phyloP scores from a whole-genome alignment of 805 yeast genomes.

The Lachancea kluyveri region DNA sequence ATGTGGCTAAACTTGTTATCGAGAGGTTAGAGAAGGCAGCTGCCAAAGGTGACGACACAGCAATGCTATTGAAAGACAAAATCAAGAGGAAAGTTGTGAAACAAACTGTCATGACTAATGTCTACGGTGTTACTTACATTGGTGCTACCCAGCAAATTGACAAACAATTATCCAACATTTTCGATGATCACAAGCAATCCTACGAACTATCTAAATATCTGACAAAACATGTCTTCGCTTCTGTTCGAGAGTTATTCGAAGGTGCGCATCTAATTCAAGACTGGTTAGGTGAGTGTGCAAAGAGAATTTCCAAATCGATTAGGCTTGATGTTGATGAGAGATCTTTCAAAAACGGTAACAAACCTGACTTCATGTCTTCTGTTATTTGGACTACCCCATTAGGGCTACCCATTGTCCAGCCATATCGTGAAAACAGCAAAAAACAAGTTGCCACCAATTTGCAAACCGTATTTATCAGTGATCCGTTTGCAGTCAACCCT shows the following conservation, averaged over 20 bases:
- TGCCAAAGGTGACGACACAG: slow-evolving; percentile 46
- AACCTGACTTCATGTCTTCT: slow-evolving; percentile 67
- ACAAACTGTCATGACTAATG: slow-evolving; percentile 98
- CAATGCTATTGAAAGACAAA: slow-evolving; percentile 46
- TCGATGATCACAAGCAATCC: slow-evolving; percentile 41
- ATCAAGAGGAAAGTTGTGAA: slow-evolving; percentile 85
- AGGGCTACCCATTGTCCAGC: slow-evolving; percentile 95
- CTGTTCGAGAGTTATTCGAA: slow-evolving; percentile 77
- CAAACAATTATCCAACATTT: slow-evolving; percentile 61
- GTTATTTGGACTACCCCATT: slow-evolving; percentile 98
- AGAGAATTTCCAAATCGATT: slow-evolving; percentile 69
- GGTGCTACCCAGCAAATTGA: slow-evolving; percentile 90
- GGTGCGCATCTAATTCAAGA: slow-evolving; percentile 96
- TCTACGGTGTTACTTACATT: slow-evolving; percentile 90
- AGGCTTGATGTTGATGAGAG: slow-evolving; percentile 55
- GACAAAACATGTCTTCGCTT: slow-evolving; percentile 70
- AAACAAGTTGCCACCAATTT: slow-evolving; percentile 72
- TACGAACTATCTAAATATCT: slow-evolving; percentile 55
- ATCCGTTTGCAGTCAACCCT: slow-evolving; percentile 77
- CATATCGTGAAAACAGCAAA: slow-evolving; percentile 68
- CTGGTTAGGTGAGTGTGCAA: slow-evolving; percentile 89
- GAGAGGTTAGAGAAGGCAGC: slow-evolving; percentile 49
- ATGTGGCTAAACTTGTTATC: slow-evolving; percentile 61
- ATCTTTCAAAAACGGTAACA: slow-evolving; percentile 36
- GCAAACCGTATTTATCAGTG: slow-evolving; percentile 80